Conservation (phyloP, 345 rosid species). For the Aurinia saxatilis region DNA sequence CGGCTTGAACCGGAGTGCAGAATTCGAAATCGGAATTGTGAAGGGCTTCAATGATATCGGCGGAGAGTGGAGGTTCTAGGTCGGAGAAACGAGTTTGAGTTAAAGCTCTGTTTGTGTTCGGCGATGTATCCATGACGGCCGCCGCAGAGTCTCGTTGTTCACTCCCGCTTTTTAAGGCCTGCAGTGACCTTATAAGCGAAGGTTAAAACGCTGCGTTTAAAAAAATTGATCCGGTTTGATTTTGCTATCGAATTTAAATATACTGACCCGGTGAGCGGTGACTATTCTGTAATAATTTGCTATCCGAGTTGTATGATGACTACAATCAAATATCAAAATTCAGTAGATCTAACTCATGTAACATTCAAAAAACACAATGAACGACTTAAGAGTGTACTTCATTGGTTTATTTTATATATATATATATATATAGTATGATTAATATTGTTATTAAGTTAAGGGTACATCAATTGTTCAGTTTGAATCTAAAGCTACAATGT, state of each 20-base stretch:
- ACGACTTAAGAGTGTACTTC: no score
- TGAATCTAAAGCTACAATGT: no score
- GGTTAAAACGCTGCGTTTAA: constrained; percentile 4
- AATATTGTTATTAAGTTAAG: no score
- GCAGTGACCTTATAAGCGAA: not conserved
- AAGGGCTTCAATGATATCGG: constrained; percentile 52
- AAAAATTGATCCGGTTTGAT: not conserved
- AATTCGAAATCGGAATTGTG: constrained; percentile 48
- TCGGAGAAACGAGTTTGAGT: constrained; percentile 74
- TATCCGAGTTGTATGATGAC: no score
- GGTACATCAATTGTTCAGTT: no score
- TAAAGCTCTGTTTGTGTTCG: constrained; percentile 54
- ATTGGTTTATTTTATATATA: no score
- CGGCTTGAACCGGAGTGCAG: constrained; percentile 95
- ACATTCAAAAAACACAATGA: no score
- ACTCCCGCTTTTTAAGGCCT: not conserved
- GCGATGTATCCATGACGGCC: constrained; percentile 25
- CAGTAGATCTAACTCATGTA: no score
- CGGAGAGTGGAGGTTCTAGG: constrained; percentile 60
- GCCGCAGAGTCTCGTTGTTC: constrained; percentile 9
- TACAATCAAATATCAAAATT: no score
- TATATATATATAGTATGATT: no score
- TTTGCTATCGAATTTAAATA: not conserved
- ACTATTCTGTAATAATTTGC: no score
- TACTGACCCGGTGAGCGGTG: not conserved